These are phyloP conservation scores for Pyrenula massariospora DNA, from an alignment of 495 filamentous ascomycete genomes.

Conservation along the genomic window DNA sequence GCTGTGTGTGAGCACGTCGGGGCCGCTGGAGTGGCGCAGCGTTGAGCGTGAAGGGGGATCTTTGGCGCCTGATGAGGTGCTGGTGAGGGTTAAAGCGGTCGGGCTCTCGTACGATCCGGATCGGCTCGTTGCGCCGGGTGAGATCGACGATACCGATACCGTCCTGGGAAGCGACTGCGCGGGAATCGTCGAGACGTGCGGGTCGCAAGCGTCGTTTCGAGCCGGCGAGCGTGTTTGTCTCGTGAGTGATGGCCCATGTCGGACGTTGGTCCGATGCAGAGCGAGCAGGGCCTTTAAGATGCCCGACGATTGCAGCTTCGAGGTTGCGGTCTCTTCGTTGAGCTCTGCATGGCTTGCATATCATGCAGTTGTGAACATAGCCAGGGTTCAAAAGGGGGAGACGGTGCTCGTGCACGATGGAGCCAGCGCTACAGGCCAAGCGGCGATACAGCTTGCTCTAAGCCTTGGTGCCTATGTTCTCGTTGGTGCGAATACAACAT, in stretches of 20 bases:
- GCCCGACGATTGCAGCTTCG: constrained; percentile 13
- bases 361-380: constrained; percentile 21
- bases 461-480: constrained; percentile 23
- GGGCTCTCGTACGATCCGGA: constrained; percentile 2
- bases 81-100: neutral
- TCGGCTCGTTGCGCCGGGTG: constrained; percentile 8
- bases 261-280: neutral
- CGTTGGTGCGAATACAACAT: constrained; percentile 28
- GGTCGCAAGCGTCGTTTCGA: neutral
- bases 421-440: constrained; percentile 33
- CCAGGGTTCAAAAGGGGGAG: constrained; percentile 17
- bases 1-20: neutral
- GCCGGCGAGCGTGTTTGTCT: neutral
- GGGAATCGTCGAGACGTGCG: neutral
- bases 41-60: neutral
- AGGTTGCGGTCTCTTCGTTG: constrained; percentile 18
- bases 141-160: neutral
- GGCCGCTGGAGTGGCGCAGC: neutral
- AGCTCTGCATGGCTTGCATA: constrained; percentile 19
- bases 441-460: constrained; percentile 21
- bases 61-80: neutral
- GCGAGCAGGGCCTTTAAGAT: constrained; percentile 7
- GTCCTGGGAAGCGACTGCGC: neutral
- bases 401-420: constrained; percentile 39
- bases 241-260: neutral